These are phyloP conservation scores for Urochloa ruziziensis DNA, from an alignment of 176 grass and related monocot genomes.

Conservation along the genomic window DNA sequence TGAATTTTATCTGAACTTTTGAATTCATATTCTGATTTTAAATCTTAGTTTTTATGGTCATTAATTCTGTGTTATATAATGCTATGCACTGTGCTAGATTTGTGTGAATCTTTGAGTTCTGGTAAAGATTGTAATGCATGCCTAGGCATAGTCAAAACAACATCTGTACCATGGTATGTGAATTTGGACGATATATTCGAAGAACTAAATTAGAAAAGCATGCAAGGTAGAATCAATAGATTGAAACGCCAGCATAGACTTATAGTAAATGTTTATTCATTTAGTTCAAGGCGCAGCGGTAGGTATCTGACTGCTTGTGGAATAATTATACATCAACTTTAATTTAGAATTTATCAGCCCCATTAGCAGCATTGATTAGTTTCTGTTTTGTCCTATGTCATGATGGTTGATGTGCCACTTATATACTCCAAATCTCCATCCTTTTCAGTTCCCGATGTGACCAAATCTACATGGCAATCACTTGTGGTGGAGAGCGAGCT, in stretches of 20 bases:
- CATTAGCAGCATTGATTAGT: neutral
- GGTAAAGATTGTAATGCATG: neutral
- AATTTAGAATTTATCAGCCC: neutral
- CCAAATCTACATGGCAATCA: constrained; percentile 61
- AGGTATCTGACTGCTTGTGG: neutral
- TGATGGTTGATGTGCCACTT: neutral
- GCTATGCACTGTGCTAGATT: neutral
- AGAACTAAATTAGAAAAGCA: neutral
- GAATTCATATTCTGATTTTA: neutral
- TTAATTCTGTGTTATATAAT: neutral
- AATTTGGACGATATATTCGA: neutral
- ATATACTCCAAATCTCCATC: neutral
- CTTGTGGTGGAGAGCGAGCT: constrained; percentile 60
- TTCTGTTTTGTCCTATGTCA: neutral
- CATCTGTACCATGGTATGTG: neutral
- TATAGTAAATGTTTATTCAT: neutral
- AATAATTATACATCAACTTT: neutral
- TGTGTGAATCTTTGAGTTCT: neutral
- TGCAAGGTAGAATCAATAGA: neutral
- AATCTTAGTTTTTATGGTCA: neutral
- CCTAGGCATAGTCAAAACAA: neutral
- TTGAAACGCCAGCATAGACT: neutral
- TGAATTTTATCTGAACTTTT: neutral
- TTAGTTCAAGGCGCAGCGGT: neutral
- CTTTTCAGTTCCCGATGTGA: constrained; percentile 69